Conservation (phyloP, 2,329 filamentous ascomycete genomes). For the Sarocladium strictum region DNA sequence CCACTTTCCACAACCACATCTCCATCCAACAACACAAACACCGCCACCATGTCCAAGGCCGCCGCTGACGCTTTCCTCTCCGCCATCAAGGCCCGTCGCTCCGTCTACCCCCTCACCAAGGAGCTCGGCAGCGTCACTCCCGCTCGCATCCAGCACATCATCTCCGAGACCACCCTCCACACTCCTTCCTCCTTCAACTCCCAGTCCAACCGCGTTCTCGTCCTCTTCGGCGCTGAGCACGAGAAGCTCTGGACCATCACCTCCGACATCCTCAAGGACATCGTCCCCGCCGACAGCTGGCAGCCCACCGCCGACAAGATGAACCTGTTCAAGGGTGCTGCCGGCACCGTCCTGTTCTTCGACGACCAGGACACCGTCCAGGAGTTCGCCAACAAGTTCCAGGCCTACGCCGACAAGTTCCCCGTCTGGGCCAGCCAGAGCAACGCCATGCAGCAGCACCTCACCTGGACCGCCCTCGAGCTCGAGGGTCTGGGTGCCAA, state of each 20-base stretch:
- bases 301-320: slow-evolving; percentile 40
- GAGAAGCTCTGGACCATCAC: slow-evolving; percentile 80
- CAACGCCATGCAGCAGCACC: slow-evolving; percentile 71
- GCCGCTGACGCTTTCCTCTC: slow-evolving; percentile 51
- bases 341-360: slow-evolving; percentile 85
- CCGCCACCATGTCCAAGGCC: slow-evolving; percentile 35
- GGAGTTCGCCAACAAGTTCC: slow-evolving; percentile 60
- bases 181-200: slow-evolving; percentile 84
- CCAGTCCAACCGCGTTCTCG: slow-evolving; percentile 71
- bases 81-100: slow-evolving; percentile 61
- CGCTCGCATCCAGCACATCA: slow-evolving; percentile 58
- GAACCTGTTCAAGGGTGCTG: slow-evolving; percentile 59
- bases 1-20: slow-evolving; percentile 11
- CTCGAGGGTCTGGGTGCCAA: slow-evolving; percentile 80
- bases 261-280: slow-evolving; percentile 38
- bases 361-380: slow-evolving; percentile 66
- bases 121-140: slow-evolving; percentile 42
- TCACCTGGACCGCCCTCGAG: slow-evolving; percentile 76
- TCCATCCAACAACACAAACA: slow-evolving; percentile 16
- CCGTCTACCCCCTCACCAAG: slow-evolving; percentile 63
- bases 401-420: slow-evolving; percentile 75
- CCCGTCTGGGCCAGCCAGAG: slow-evolving; percentile 70
- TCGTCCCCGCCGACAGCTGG: slow-evolving; percentile 60
- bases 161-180: slow-evolving; percentile 58
- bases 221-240: slow-evolving; percentile 78